Conservation (phyloP, 1,284 basidiomycete species). For the Fomitopsis palustris region DNA sequence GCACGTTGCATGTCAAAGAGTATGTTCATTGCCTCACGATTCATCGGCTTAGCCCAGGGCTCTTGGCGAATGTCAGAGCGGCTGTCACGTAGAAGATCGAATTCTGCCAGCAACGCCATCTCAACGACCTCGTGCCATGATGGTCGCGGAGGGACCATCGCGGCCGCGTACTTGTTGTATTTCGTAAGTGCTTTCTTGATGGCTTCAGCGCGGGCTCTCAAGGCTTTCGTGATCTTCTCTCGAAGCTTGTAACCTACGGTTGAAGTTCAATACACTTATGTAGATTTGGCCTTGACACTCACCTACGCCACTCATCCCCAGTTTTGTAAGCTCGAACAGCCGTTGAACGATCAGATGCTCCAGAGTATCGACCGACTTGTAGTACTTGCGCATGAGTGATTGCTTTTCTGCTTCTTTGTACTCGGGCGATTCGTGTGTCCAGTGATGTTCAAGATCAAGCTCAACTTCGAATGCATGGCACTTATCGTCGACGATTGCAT, state of each 20-base stretch:
- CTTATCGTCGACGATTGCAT: no score
- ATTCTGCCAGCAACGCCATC: slow-evolving; percentile 7
- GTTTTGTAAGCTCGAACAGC: slow-evolving; percentile 23
- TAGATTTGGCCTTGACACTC: no score
- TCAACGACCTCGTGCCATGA: neutral
- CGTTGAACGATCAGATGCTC: slow-evolving; percentile 22
- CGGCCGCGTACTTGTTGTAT: slow-evolving; percentile 6
- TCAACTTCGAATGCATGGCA: no score
- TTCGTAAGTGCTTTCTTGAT: slow-evolving; percentile 1
- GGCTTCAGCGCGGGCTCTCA: slow-evolving; percentile 3
- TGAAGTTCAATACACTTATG: no score
- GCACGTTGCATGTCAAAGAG: slow-evolving; percentile 10
- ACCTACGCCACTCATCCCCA: slow-evolving; percentile 20
- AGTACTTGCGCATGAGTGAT: slow-evolving; percentile 13
- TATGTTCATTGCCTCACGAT: slow-evolving; percentile 4
- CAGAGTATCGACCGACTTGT: slow-evolving; percentile 16
- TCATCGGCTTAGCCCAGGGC: slow-evolving; percentile 2
- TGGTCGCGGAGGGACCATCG: neutral
- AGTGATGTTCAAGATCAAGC: slow-evolving; percentile 2
- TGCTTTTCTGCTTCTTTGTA: slow-evolving; percentile 7
- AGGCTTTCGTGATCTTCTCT: slow-evolving; percentile 8
- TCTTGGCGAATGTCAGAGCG: neutral
- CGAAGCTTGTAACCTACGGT: slow-evolving; percentile 8
- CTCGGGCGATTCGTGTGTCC: slow-evolving; percentile 6
- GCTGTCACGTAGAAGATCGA: slow-evolving; percentile 9